Evolutionary conservation across 2,329 filamentous ascomycete genomes (phyloP).

Genomic region (Microcyclosporella mali): DNA sequence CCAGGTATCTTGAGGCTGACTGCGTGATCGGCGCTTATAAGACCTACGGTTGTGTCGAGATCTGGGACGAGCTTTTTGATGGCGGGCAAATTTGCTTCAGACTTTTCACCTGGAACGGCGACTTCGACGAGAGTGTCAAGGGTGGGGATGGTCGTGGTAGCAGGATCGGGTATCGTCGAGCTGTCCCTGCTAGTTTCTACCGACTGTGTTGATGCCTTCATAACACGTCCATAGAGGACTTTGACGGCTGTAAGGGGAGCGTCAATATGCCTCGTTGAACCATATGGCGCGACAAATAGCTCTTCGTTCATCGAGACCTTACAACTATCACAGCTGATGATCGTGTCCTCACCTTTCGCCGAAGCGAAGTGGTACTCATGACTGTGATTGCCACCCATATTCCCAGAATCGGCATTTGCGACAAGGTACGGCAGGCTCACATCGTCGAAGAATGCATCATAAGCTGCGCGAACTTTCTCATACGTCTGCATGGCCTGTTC

Average conservation of each 20-base stretch:
- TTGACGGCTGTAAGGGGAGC: too few species aligned
- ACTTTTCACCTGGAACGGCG: constrained; percentile 38
- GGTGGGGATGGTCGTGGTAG: background rate
- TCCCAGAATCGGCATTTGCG: constrained; percentile 87
- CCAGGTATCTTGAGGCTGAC: too few species aligned
- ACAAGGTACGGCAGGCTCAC: constrained; percentile 77
- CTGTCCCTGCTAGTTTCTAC: too few species aligned
- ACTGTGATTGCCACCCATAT: constrained; percentile 87
- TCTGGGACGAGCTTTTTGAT: constrained; percentile 61
- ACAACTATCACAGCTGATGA: constrained; percentile 70
- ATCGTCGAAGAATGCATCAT: constrained; percentile 71
- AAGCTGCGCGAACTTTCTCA: constrained; percentile 63
- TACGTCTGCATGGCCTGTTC: constrained; percentile 76
- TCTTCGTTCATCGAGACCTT: constrained; percentile 81
- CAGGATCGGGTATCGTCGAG: too few species aligned
- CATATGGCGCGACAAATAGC: constrained; percentile 39
- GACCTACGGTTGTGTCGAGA: constrained; percentile 55
- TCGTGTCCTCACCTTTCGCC: constrained; percentile 72
- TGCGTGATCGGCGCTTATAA: too few species aligned
- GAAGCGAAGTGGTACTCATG: constrained; percentile 91
- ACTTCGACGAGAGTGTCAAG: constrained; percentile 57
- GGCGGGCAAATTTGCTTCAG: constrained; percentile 53
- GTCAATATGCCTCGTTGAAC: background rate
- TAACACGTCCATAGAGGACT: background rate
- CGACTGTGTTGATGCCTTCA: constrained; percentile 42